Evolutionary conservation across 208 protist species (phyloP), one percentile per base, ranked within the genome.

Genomic region (Trypanosoma grayi): DNA sequence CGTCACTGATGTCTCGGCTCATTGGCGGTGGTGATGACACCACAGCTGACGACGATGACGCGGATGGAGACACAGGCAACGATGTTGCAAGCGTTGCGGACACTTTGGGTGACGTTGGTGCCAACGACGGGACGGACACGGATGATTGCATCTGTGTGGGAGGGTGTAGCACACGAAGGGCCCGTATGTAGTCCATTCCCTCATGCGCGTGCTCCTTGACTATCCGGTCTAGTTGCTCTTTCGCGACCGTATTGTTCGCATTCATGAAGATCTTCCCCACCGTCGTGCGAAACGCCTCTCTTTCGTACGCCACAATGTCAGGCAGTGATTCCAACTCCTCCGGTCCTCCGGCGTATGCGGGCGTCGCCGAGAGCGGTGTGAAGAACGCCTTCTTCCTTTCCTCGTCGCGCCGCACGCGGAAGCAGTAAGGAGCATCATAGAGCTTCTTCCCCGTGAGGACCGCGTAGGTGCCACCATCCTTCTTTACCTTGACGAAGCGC

Each of bases 371-470:
- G 22, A 58, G 41, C 2, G 52, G 52, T 7, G 52, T 58, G 25
- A 58, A 58, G 20, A 58, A 45, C 31, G 34, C 37, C 30, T 28
- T 41, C 4, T 33, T 58, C n/a, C 0, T 22, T 2, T 28, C 25
- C 52, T 58, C 34, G 30, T 58, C 52, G 11, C 52, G 5, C 4
- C 52, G 31, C 18, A 58, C 52, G 14, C 52, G 52, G 30, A 58
- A 58, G 34, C 37, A 46, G 22, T 58, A 58, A 10, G 16, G 20
- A 7, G 34, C 0, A 8, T 58, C 52, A 30, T 25, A n/a, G 6
- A 58, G 33, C 22, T 31, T 58, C 11, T 58, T 58, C 2, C 34
- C 34, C 2, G 25, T 6, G 22, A 58, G 52, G 24, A 58, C 36
- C 2, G 52, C 52, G 34, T 58, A 58, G 10, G 52, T 58, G 27